These are phyloP conservation scores for Voacanga thouarsii DNA, from an alignment of 257 asterid species.

Conservation along the genomic window DNA sequence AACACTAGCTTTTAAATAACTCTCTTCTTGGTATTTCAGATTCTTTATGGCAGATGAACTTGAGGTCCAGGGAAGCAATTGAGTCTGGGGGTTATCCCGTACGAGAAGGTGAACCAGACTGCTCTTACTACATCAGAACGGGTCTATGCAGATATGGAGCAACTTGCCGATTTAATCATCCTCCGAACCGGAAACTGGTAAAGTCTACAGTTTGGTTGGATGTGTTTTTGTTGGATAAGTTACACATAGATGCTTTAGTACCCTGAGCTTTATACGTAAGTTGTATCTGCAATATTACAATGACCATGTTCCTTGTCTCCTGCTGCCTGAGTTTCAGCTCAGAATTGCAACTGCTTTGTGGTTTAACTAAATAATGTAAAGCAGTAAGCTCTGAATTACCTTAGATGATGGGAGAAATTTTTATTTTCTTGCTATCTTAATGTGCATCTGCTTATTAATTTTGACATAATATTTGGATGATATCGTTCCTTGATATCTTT, in stretches of 20 bases:
- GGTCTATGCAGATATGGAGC: conserved; percentile 88
- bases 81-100: conserved; percentile 75
- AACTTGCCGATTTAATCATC: conserved; percentile 87
- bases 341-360: neutral
- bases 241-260: neutral
- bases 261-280: too few relatives aligned
- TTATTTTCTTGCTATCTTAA: neutral
- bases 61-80: conserved; percentile 65
- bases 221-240: conserved; percentile 3
- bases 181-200: conserved; percentile 76
- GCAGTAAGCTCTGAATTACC: conserved; percentile 1
- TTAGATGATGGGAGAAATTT: neutral
- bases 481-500: neutral
- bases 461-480: neutral
- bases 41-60: conserved; percentile 65
- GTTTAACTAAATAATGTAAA: neutral
- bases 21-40: conserved; percentile 40
- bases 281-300: neutral
- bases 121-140: conserved; percentile 82
- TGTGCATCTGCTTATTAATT: neutral
- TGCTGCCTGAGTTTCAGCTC: neutral
- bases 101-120: conserved; percentile 86
- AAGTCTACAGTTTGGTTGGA: conserved; percentile 16
- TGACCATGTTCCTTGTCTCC: neutral
- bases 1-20: neutral